Percentiles rank a stretch among this genome's conserved stretches.
Evolutionary conservation across 2,329 filamentous ascomycete genomes (phyloP).

Genomic region (Exserohilum turcica): DNA sequence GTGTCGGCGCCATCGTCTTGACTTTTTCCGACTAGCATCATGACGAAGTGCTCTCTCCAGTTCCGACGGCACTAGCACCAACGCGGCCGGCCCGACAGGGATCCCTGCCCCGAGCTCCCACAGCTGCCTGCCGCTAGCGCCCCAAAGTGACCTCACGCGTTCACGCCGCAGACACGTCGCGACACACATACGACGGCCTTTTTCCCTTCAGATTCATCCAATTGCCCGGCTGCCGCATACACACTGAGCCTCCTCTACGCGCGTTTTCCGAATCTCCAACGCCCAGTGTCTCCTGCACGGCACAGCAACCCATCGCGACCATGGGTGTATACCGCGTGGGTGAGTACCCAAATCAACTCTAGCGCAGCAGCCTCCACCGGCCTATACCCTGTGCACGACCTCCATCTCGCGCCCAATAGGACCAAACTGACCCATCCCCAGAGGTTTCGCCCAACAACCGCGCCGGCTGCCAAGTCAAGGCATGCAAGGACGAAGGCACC

Average conservation of each 20-base stretch:
- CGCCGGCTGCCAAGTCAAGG: slow-evolving; percentile 71
- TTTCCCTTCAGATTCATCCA: background rate
- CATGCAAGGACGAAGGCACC: slow-evolving; percentile 70
- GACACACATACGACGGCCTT: slow-evolving; percentile 5
- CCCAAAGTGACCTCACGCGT: slow-evolving; percentile 17
- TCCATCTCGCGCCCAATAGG: background rate
- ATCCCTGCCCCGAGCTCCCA: slow-evolving; percentile 9
- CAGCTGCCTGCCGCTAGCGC: slow-evolving; percentile 17
- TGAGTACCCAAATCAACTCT: slow-evolving; percentile 13
- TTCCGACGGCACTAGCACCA: slow-evolving; percentile 19
- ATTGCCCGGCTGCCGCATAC: background rate
- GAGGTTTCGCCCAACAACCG: slow-evolving; percentile 60
- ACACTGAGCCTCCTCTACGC: slow-evolving; percentile 8
- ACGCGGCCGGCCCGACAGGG: slow-evolving; percentile 1
- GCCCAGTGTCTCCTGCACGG: background rate
- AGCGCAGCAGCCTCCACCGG: background rate
- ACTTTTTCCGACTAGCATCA: slow-evolving; percentile 36
- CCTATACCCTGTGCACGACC: background rate
- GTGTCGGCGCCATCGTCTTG: slow-evolving; percentile 21
- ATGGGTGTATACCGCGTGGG: slow-evolving; percentile 40
- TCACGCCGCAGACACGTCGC: slow-evolving; percentile 14
- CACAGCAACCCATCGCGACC: slow-evolving; percentile 9
- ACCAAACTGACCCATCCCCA: slow-evolving; percentile 7
- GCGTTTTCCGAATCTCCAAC: background rate
- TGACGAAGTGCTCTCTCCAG: slow-evolving; percentile 20